Evolutionary conservation across 169 alveolate genomes (phyloP), one percentile per base, ranked within the genome.

Genomic region (Eimeria necatrix): DNA sequence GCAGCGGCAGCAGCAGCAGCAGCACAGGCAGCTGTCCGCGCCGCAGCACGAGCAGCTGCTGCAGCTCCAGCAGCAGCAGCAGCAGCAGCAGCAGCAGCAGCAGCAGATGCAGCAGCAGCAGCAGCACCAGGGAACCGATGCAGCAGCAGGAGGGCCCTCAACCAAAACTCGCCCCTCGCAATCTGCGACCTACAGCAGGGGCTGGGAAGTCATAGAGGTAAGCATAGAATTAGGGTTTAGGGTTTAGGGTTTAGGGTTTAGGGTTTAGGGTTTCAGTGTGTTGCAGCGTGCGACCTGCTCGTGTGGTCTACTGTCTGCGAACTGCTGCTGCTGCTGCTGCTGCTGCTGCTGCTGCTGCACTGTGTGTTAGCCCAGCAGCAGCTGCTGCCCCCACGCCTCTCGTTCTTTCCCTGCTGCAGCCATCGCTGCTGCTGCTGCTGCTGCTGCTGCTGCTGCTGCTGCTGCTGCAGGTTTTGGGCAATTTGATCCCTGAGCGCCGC

Each of bases 391-490:
- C 3, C 41, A 32, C 41, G 41, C 2, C 41, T 2, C 41, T 0
- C 41, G 41, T 32, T 32, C 51, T 68, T 41, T 49, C 0, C 51
- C 51, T 68, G 46, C 80, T 68, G 80, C 80, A 24, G 51, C 80
- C 22, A 12, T 18, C 32, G 80, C 80, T 22, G 49, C 46, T 68
- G 51, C 51, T 68, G 51, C 49, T 68, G 80, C 12, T 68, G 78
- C 78, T 68, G 78, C 78, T 68, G 78, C 48, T 74, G 85, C 59
- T 74, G 60, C 85, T 74, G 60, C 16, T 41, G 85, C 85, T 74
- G 85, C 85, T 74, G 51, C 60, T 74, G 61, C 85, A 74, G 85
- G 85, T 74, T 26, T 51, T 74, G 56, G 85, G 85, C 85, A 74
- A 32, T 32, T 46, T 74, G 26, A 51, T 51, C 49, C 85, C 85